A percentile compares a stretch with the other conserved stretches of the same genome.
Conservation (phyloP, 192 early-diverging fungal species). For the Lunasporangiospora selenospora region DNA sequence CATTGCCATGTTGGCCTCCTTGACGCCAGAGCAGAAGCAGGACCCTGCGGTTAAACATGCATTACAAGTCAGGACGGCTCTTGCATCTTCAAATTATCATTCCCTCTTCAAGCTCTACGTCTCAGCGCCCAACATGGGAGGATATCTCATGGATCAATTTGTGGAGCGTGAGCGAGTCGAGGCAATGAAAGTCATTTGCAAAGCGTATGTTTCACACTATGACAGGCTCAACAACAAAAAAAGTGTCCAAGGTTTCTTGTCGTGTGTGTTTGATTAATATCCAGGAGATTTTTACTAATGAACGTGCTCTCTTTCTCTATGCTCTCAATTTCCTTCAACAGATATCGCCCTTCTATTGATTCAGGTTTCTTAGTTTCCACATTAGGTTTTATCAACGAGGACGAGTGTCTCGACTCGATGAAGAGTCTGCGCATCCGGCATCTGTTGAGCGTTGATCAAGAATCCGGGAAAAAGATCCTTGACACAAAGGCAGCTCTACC, state of each 20-base stretch:
- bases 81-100: slow-evolving; percentile 88
- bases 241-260: not conserved
- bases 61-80: slow-evolving; percentile 78
- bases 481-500: slow-evolving; percentile 67
- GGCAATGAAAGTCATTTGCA: slow-evolving; percentile 77
- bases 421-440: slow-evolving; percentile 10
- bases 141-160: slow-evolving; percentile 94
- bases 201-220: slow-evolving; percentile 69
- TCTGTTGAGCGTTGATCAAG: slow-evolving; percentile 10
- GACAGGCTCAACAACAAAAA: no score
- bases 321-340: no score
- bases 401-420: slow-evolving; percentile 61
- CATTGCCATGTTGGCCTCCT: slow-evolving; percentile 72
- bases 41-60: slow-evolving; percentile 79
- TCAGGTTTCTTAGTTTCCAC: slow-evolving; percentile 66
- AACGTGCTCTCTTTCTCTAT: not conserved
- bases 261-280: not conserved
- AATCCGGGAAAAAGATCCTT: slow-evolving; percentile 50
- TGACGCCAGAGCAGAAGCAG: slow-evolving; percentile 72
- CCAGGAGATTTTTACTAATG: not conserved
- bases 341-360: slow-evolving; percentile 65
- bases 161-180: slow-evolving; percentile 83
- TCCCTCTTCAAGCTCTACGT: slow-evolving; percentile 82
- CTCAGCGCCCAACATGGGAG: slow-evolving; percentile 83
- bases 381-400: slow-evolving; percentile 67